Evolutionary conservation across 164 flowering plant genomes (phyloP), one percentile per base, ranked within the genome.

Genomic region (Buxus sempervirens): DNA sequence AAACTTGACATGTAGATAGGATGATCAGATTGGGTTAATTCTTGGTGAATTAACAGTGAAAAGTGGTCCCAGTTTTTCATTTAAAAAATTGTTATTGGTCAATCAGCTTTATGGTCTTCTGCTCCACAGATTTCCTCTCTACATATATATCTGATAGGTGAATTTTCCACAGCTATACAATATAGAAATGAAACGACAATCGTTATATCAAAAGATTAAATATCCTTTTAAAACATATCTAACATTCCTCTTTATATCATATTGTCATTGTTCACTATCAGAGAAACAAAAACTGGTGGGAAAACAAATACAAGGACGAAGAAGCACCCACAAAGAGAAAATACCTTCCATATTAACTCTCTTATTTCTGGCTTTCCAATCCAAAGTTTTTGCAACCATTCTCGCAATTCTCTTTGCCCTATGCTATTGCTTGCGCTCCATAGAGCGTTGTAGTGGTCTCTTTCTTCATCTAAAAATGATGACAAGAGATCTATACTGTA

Each of bases 331-430:
- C 19, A 27, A 56, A 64, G 32, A 28, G 22, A 0, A 32, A 64
- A 42, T 84, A 95, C 98, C 98, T 95, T 90, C 98, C 98, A 95
- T 72, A 91, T 76, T 58, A 91, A 76, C 54, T 88, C 89, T 78
- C 96, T 84, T 73, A 82, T 76, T 71, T 61, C 87, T 66, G 96
- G 92, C 77, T 85, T 91, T 65, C 54, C 75, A 68, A 79, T 66
- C 98, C 98, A 95, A 76, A 95, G 98, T 82, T 78, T 91, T 71
- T 79, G 85, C 70, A 95, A 76, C 98, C 98, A 95, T 54, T 80
- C 84, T 75, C 98, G 85, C 82, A 91, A 73, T 77, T 95, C 97
- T 68, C 96, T 82, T 75, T 84, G 96, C 25, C 97, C 98, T 15
- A 92, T 85, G 80, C 83, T 77, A 77, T 86, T 91, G 70, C 90